These are phyloP conservation scores for Arthrobotrys pseudoclavata DNA, from an alignment of 2,329 filamentous ascomycete species.

Conservation along the genomic window DNA sequence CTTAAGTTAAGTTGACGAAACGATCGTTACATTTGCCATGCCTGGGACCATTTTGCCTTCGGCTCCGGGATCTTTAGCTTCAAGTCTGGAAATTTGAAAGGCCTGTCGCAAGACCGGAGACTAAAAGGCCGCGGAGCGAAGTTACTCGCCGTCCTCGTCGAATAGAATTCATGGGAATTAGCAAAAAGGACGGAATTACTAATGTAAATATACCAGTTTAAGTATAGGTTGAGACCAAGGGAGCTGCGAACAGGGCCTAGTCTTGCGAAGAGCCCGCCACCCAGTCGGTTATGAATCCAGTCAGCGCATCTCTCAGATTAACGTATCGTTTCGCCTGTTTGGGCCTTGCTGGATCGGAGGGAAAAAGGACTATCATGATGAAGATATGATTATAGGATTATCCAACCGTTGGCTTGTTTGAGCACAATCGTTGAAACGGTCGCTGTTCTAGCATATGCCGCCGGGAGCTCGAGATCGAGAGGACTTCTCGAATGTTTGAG, in stretches of 20 bases:
- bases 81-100: constrained; percentile 7
- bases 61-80: constrained; percentile 16
- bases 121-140: constrained; percentile 5
- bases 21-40: constrained; percentile 16
- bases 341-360: too few species aligned
- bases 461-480: constrained; percentile 37
- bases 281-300: constrained; percentile 6
- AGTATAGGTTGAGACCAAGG: background rate
- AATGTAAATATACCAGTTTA: constrained; percentile 22
- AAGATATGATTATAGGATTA: too few species aligned
- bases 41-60: constrained; percentile 2
- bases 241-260: constrained; percentile 15
- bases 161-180: constrained; percentile 41
- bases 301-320: constrained; percentile 3
- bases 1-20: background rate
- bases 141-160: constrained; percentile 13
- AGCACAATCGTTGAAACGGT: constrained; percentile 28
- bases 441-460: constrained; percentile 37
- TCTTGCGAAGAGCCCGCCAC: background rate
- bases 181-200: constrained; percentile 35
- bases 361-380: constrained; percentile 23
- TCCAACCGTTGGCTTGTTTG: constrained; percentile 14
- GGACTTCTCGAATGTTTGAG: constrained; percentile 50
- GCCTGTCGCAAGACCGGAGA: constrained; percentile 8
- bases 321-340: background rate